Evolutionary conservation across 2,329 filamentous ascomycete genomes (phyloP).

Genomic region (Colletotrichum eleusines): DNA sequence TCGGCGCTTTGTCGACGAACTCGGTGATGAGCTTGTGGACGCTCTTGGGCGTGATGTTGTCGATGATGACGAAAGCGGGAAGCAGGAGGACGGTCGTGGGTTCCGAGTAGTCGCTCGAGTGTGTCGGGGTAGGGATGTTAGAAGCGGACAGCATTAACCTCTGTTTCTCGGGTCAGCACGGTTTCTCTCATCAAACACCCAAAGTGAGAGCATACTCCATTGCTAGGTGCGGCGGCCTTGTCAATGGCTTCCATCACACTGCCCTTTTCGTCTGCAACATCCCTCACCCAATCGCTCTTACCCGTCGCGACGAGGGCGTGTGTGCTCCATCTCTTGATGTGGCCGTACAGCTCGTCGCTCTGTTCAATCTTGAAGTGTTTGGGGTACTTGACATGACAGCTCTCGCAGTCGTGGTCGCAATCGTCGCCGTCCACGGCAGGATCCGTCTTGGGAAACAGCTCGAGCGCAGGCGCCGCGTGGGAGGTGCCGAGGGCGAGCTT

Average conservation of each 20-base stretch:
- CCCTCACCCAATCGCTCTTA: conserved; percentile 92
- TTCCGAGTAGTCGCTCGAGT: conserved; percentile 70
- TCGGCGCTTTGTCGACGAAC: conserved; percentile 79
- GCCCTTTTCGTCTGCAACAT: conserved; percentile 88
- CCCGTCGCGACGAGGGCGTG: conserved; percentile 95
- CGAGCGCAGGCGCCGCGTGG: conserved; percentile 46
- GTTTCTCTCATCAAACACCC: background rate
- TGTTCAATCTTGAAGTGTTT: conserved; percentile 79
- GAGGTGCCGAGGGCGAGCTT: conserved; percentile 50
- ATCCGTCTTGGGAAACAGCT: conserved; percentile 80
- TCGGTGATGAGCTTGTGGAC: conserved; percentile 78
- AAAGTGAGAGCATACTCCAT: conserved; percentile 69
- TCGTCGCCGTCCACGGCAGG: conserved; percentile 87
- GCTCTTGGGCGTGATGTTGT: conserved; percentile 82
- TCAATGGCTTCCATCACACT: conserved; percentile 84
- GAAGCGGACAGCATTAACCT: conserved; percentile 91
- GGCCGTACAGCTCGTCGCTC: conserved; percentile 83
- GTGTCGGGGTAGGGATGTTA: conserved; percentile 85
- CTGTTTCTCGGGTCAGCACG: conserved; percentile 56
- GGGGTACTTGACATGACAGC: conserved; percentile 84
- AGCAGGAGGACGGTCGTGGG: conserved; percentile 87
- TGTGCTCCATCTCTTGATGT: conserved; percentile 87
- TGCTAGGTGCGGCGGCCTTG: conserved; percentile 68
- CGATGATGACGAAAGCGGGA: conserved; percentile 84
- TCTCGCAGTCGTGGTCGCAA: conserved; percentile 87